These are phyloP conservation scores for Gynostemma pentaphyllum DNA, from an alignment of 306 rosid species.

Conservation along the genomic window DNA sequence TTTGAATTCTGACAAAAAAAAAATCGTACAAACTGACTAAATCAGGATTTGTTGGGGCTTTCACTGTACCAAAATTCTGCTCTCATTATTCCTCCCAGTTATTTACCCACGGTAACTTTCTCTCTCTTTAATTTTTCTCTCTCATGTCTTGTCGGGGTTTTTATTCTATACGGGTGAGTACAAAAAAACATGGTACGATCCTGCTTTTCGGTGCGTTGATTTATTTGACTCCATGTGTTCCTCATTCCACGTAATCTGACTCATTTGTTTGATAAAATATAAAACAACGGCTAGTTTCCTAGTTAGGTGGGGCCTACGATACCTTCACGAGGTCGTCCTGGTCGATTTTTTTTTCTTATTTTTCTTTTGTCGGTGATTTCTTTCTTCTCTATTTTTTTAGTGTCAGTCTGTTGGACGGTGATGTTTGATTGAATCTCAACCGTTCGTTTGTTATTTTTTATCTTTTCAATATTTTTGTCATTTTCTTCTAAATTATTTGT, in stretches of 20 bases:
- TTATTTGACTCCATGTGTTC: background rate
- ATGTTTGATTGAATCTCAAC: background rate
- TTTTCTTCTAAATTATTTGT: no score
- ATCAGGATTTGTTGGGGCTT: constrained; percentile 80
- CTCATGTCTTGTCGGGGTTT: background rate
- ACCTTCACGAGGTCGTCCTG: background rate
- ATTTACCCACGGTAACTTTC: no score
- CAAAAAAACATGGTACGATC: background rate
- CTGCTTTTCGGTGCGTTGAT: background rate
- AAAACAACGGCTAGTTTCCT: background rate
- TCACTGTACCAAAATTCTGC: constrained; percentile 69
- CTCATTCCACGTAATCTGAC: background rate
- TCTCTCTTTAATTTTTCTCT: background rate
- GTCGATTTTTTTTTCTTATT: background rate
- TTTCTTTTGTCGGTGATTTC: constrained; percentile 4
- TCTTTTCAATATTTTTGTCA: no score
- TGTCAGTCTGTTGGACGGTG: background rate
- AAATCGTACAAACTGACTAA: constrained; percentile 10
- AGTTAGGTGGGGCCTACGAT: background rate
- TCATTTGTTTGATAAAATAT: background rate
- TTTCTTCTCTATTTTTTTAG: background rate
- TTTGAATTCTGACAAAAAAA: constrained; percentile 18
- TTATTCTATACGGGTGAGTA: background rate
- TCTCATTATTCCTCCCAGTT: constrained; percentile 55
- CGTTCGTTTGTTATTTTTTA: background rate